Evolutionary conservation across 176 grass and related monocot species (phyloP).

Genomic region (Saccharum spontaneum): DNA sequence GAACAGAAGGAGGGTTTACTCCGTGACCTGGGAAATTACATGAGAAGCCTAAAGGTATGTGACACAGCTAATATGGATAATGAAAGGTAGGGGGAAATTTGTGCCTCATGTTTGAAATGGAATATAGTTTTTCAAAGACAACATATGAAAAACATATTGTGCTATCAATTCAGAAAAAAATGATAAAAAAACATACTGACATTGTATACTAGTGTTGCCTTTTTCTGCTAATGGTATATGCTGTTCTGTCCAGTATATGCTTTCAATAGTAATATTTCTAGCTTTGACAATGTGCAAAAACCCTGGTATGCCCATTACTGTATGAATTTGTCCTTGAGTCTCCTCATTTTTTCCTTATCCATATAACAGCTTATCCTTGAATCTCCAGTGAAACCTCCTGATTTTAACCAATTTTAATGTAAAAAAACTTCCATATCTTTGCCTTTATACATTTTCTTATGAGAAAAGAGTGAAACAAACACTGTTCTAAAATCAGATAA

Average conservation of each 20-base stretch:
- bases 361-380: neutral
- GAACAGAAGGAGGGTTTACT: conserved; percentile 87
- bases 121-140: conserved; percentile 9
- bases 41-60: conserved; percentile 92
- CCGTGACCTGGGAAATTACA: conserved; percentile 74
- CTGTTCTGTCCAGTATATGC: neutral
- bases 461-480: neutral
- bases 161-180: neutral
- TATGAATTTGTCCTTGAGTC: neutral
- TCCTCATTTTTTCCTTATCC: neutral
- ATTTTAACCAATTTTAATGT: neutral
- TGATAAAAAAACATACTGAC: neutral
- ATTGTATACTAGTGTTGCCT: neutral
- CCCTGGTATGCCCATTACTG: neutral
- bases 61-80: conserved; percentile 14
- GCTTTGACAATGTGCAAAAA: neutral
- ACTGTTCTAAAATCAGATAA: neutral
- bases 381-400: neutral
- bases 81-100: neutral
- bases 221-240: neutral
- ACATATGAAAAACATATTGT: neutral
- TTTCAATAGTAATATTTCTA: neutral
- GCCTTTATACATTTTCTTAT: neutral
- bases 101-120: neutral
- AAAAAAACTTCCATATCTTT: neutral